A percentile compares a stretch with the other conserved stretches of the same genome.
phyloP scores from a whole-genome alignment of 345 rosid species.

The Salix dunnii region DNA sequence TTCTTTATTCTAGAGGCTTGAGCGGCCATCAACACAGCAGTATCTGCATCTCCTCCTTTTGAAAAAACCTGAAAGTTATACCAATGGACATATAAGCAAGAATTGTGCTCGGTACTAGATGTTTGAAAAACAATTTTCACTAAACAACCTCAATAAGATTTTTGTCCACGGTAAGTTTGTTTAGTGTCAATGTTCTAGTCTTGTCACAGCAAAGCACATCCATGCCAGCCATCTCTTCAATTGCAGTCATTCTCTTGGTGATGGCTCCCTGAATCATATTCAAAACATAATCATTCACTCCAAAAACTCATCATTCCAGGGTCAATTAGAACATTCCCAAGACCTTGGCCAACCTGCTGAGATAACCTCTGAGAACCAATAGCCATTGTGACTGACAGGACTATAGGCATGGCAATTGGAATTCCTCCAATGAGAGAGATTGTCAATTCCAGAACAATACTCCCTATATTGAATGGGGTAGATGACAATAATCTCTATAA shows the following conservation, averaged over 20 bases:
- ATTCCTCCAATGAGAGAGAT: constrained; percentile 96
- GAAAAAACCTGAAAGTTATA: constrained; percentile 64
- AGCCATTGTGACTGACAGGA: constrained; percentile 97
- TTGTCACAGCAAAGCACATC: constrained; percentile 99
- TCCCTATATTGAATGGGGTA: constrained; percentile 89
- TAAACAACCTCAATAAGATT: constrained; percentile 84
- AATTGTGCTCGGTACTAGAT: neutral
- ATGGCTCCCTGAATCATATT: constrained; percentile 77
- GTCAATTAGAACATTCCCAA: constrained; percentile 6
- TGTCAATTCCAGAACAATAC: constrained; percentile 97
- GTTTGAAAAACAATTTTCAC: neutral
- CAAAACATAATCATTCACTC: constrained; percentile 5
- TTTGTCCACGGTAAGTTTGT: constrained; percentile 92
- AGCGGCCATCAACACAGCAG: constrained; percentile 94
- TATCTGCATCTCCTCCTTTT: constrained; percentile 84
- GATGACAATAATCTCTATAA: constrained; percentile 90
- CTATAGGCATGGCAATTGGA: constrained; percentile 99
- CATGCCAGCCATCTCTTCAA: constrained; percentile 99
- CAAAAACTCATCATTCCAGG: constrained; percentile 12
- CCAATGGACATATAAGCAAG: constrained; percentile 20
- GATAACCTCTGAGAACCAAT: constrained; percentile 93
- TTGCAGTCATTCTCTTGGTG: constrained; percentile 99
- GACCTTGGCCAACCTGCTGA: constrained; percentile 66
- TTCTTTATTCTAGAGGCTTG: constrained; percentile 88
- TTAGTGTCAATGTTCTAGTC: constrained; percentile 95